phyloP scores from a whole-genome alignment of 129 eudicot species.

The Flaveria bidentis region DNA sequence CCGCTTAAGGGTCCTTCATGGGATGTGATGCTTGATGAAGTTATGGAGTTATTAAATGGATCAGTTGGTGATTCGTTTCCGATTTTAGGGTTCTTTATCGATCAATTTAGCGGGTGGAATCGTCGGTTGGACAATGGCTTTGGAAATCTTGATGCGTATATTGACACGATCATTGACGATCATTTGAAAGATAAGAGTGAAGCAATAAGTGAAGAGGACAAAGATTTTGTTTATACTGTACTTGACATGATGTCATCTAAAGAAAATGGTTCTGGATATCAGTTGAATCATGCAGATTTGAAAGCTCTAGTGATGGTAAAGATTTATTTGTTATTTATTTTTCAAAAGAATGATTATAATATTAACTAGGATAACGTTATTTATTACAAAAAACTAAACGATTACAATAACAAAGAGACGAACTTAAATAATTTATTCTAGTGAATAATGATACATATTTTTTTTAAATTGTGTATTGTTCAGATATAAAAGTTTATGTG shows the following conservation, averaged over 20 bases:
- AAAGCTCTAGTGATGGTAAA: constrained; percentile 30
- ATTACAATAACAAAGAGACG: no score
- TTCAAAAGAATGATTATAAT: no score
- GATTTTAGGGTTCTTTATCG: constrained; percentile 13
- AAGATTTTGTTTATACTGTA: constrained; percentile 18
- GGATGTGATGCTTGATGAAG: constrained; percentile 5
- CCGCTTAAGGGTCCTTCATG: constrained; percentile 9
- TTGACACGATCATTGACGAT: not conserved
- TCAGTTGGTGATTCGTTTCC: constrained; percentile 15
- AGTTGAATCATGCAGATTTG: not conserved
- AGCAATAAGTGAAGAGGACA: constrained; percentile 8
- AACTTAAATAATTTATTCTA: no score
- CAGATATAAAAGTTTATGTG: no score
- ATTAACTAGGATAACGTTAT: no score
- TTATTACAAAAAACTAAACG: no score
- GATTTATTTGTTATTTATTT: not conserved
- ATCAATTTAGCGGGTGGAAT: constrained; percentile 26
- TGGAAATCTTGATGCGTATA: constrained; percentile 7
- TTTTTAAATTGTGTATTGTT: no score
- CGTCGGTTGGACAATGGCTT: not conserved
- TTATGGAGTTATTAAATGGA: not conserved
- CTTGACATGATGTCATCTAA: constrained; percentile 8
- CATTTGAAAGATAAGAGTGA: not conserved
- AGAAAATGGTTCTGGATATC: not conserved
- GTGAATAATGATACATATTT: no score